Evolutionary conservation across 2,329 filamentous ascomycete genomes (phyloP), one percentile per base, ranked within the genome.

Genomic region (Samsoniella hepiali): DNA sequence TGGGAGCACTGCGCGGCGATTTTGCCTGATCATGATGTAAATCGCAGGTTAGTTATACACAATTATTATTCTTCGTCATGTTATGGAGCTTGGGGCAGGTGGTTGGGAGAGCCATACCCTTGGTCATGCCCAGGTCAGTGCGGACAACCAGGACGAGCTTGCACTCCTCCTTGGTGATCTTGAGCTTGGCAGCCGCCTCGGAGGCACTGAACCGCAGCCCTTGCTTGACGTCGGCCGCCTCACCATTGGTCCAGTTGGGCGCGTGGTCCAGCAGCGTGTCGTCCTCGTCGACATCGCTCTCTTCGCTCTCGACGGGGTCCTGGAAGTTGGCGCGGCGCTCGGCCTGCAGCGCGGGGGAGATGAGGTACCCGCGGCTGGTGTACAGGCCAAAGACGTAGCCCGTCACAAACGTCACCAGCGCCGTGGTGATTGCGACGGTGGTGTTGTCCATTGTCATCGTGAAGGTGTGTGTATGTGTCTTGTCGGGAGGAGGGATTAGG

Each of bases 101-200:
- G 22, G 22, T 22, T 22, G 22, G 22, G 22, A 22, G 22, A 22
- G 22, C 22, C 22, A 22, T 80, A 95, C 94, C 94, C 79, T 97
- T 98, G 10, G 91, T 95, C 95, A 99, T 99, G 70, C 94, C 94
- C 71, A 99, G 77, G 78, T 99, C 95, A 22, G 92, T 97, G 73
- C 95, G 82, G 62, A 98, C 94, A 4, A 97, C 91, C 40, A 99
- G 81, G 15, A 97, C 91, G 64, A 98, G 82, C 79, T 98, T 98
- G 81, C 94, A 97, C 76, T 97, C 93, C 76, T 97, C 93, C 31
- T 79, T 82, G 45, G 68, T 72, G 31, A 75, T 70, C 63, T 69
- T 57, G 29, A 68, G 29, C 68, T 79, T 70, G 78, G 77, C 71
- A 40, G 58, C 55, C 44, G 59, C 71, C 69, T 58, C 72, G 6